Evolutionary conservation across 257 asterid species (phyloP), one percentile per base, ranked within the genome.

Genomic region (Penstemon newberryi): DNA sequence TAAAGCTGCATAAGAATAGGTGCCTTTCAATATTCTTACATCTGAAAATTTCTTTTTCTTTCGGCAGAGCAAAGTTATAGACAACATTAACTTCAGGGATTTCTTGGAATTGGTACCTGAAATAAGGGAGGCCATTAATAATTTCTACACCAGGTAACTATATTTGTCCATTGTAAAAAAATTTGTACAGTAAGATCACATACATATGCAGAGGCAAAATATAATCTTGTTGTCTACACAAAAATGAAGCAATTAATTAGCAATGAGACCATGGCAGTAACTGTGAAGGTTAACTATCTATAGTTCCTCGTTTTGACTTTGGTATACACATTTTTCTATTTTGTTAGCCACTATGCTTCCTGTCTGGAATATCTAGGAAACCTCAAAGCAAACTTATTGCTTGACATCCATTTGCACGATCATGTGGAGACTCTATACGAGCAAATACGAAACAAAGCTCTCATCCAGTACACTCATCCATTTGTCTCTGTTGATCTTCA

Each of bases 71-170:
- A 94, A 94, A 89, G 99, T 94, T 72, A 89, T 91, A 38, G 99
- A 91, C 83, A 94, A 94, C 70, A 57, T 76, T 44, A 89, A 86
- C 80, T 94, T 94, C 83, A 82, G 89, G 78, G 86, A 82, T 80
- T 94, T 89, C 85, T 79, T 94, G 79, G 99, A 94, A 88, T 72
- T 94, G 79, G 96, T 94, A 52, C 99, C 99, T 25, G 96, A 89
- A 80, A 80, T 89, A 44, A 83, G 99, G 83, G 99, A 94, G 82
- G 95, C 91, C 67, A 87, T 94, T 70, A 87, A 91, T 73, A 96
- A 91, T 81, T 94, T 91, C 80, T 87, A 94, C 70, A 84, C 97
- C 56, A 91, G 99, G 99, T 94, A 84, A 71, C 63, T 50, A 42
- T 9, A 37, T 56, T 68, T 41, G 41, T 44, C 63, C 18, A 47